These are phyloP conservation scores for Trichoderma endophyticum DNA, from an alignment of 2,329 filamentous ascomycete species.

Conservation along the genomic window DNA sequence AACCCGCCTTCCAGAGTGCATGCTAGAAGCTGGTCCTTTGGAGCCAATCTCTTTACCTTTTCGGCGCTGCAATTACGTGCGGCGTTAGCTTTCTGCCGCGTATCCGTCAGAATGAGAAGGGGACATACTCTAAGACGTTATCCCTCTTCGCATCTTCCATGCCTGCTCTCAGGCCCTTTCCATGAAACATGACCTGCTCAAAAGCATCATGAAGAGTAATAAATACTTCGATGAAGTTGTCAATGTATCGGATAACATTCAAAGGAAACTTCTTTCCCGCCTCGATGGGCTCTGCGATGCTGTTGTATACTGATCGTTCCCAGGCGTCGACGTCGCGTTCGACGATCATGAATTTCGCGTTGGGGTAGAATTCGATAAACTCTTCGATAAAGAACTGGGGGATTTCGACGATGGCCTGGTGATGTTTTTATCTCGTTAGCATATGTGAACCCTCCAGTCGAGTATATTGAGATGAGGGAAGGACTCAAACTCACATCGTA, in stretches of 20 bases:
- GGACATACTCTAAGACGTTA: not conserved
- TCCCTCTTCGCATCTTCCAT: slow-evolving; percentile 12
- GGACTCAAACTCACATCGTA: slow-evolving; percentile 32
- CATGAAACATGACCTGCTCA: slow-evolving; percentile 14
- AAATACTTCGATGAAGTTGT: slow-evolving; percentile 19
- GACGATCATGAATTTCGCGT: slow-evolving; percentile 37
- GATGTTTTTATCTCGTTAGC: not conserved
- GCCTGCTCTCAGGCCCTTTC: not conserved
- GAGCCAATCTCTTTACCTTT: slow-evolving; percentile 27
- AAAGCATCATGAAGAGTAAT: slow-evolving; percentile 10
- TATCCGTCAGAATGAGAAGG: not conserved
- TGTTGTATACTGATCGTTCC: slow-evolving; percentile 28
- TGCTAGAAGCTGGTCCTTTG: slow-evolving; percentile 29
- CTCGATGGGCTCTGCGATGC: slow-evolving; percentile 19
- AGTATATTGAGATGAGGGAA: not conserved
- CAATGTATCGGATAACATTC: slow-evolving; percentile 27
- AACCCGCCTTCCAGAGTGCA: slow-evolving; percentile 35
- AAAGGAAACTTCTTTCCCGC: slow-evolving; percentile 25
- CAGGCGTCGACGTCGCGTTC: slow-evolving; percentile 36
- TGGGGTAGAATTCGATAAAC: slow-evolving; percentile 24
- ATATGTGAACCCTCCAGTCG: not conserved
- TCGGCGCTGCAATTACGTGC: slow-evolving; percentile 23
- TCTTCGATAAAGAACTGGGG: slow-evolving; percentile 30
- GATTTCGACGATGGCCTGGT: slow-evolving; percentile 21
- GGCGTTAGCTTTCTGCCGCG: not conserved